A percentile compares a stretch with the other conserved stretches of the same genome.
phyloP scores from a whole-genome alignment of 768 basidiomycete genomes.

The Guyanaporus albipodus region DNA sequence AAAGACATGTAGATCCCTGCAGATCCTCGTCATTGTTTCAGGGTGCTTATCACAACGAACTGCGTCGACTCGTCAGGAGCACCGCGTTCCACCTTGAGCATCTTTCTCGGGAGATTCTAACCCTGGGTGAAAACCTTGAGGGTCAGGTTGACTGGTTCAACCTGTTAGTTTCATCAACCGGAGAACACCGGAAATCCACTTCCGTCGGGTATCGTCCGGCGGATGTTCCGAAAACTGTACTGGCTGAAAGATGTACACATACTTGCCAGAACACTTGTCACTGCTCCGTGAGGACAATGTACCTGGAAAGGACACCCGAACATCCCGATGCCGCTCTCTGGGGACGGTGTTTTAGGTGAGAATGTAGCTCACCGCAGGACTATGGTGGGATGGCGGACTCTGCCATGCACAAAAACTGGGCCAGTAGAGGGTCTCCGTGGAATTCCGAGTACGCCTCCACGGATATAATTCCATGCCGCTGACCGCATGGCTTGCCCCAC shows the following conservation, averaged over 20 bases:
- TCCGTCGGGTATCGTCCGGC: conserved; percentile 10
- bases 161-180: conserved; percentile 9
- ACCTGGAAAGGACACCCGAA: background rate
- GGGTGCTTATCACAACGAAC: conserved; percentile 10
- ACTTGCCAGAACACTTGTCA: background rate
- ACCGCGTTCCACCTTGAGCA: background rate
- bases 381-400: conserved; percentile 1
- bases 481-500: conserved; percentile 12
- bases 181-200: background rate
- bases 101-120: conserved; percentile 2
- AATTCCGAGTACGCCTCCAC: conserved; percentile 18
- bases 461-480: background rate
- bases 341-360: background rate
- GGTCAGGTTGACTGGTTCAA: conserved; percentile 2
- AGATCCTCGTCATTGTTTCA: conserved; percentile 25
- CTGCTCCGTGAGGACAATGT: background rate
- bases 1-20: conserved; percentile 16
- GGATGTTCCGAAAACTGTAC: background rate
- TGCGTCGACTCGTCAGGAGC: conserved; percentile 10
- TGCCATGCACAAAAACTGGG: conserved; percentile 1
- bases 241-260: conserved; percentile 2
- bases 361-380: background rate
- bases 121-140: conserved; percentile 7
- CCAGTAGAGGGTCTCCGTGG: conserved; percentile 18
- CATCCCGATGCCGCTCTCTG: background rate